Conservation (phyloP, 2,329 filamentous ascomycete genomes). For the Sarocladium oryzae region DNA sequence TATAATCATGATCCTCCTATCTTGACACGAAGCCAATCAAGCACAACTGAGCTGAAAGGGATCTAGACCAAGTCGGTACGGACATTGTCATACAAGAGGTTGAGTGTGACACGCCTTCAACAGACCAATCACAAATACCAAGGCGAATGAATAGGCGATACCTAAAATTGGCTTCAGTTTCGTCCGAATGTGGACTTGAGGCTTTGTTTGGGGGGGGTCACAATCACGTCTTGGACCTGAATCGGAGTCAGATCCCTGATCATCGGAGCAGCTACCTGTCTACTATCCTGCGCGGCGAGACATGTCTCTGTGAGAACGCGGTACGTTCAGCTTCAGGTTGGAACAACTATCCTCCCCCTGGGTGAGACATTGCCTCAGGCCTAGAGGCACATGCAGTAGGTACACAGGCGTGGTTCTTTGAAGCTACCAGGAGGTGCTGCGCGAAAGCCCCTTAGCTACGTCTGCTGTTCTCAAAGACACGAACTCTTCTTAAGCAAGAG, state of each 20-base stretch:
- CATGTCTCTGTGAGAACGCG: constrained; percentile 4
- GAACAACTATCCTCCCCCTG: neutral
- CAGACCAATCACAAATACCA: neutral
- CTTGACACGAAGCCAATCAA: too few species aligned
- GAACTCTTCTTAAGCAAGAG: neutral
- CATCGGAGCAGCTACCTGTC: too few species aligned
- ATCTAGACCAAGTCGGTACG: neutral
- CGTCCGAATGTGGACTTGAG: too few species aligned
- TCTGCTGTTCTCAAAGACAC: neutral
- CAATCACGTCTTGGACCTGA: too few species aligned
- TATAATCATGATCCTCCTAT: too few species aligned
- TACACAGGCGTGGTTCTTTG: neutral
- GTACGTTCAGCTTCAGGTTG: neutral
- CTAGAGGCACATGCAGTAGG: neutral
- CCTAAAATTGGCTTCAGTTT: too few species aligned
- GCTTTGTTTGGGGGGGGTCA: too few species aligned
- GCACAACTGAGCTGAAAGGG: neutral
- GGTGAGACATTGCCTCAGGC: neutral
- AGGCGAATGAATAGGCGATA: neutral
- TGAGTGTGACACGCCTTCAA: too few species aligned
- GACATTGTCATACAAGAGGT: too few species aligned
- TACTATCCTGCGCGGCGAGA: neutral
- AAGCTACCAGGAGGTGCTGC: too few species aligned
- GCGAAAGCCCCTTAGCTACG: too few species aligned
- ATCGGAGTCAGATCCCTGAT: too few species aligned